A percentile compares a stretch with the other conserved stretches of the same genome.
Conservation (phyloP, 2,329 filamentous ascomycete species). For the Sporothrix dimorphospora region DNA sequence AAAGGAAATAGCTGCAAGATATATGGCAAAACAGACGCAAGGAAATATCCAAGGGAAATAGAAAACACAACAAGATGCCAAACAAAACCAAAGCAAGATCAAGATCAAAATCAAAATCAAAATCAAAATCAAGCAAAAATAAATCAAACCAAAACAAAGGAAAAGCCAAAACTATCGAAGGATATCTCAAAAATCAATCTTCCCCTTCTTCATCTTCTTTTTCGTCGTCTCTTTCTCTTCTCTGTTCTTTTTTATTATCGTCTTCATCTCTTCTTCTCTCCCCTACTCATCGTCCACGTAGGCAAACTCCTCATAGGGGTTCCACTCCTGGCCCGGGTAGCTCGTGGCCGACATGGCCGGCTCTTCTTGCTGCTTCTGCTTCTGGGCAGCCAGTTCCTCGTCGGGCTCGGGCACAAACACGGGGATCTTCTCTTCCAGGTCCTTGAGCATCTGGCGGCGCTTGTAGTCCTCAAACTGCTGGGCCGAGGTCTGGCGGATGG, state of each 20-base stretch:
- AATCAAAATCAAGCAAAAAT: background rate
- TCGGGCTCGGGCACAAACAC: slow-evolving; percentile 42
- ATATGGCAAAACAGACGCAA: background rate
- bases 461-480: slow-evolving; percentile 49
- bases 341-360: slow-evolving; percentile 67
- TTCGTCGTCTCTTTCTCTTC: background rate
- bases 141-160: background rate
- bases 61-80: background rate
- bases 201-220: background rate
- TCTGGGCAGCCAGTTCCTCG: slow-evolving; percentile 36
- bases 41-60: slow-evolving; percentile 9
- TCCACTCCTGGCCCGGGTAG: slow-evolving; percentile 74
- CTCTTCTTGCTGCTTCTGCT: slow-evolving; percentile 47
- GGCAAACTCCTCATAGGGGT: slow-evolving; percentile 51
- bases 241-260: background rate
- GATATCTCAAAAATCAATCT: slow-evolving; percentile 19
- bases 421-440: slow-evolving; percentile 60
- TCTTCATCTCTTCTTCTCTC: background rate
- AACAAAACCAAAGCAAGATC: no score
- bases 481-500: slow-evolving; percentile 39
- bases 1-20: background rate
- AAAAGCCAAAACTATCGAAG: background rate
- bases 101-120: background rate
- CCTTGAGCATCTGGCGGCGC: slow-evolving; percentile 48
- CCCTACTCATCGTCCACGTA: slow-evolving; percentile 38